Evolutionary conservation across 176 grass and related monocot species (phyloP), one percentile per base, ranked within the genome.

Genomic region (Cocos nucifera): DNA sequence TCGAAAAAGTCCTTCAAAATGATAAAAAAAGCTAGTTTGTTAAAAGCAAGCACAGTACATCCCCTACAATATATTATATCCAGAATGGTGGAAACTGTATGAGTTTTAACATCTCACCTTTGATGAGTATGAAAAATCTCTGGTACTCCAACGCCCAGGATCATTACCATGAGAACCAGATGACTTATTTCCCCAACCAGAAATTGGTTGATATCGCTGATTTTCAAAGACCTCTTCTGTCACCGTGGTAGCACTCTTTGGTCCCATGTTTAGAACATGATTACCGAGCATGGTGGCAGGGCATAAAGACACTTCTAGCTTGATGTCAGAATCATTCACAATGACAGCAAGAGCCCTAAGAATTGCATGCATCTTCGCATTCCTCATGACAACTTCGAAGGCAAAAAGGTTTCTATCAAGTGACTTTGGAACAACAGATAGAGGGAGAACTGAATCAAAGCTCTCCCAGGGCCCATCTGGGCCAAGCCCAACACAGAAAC

Each of bases 181-280:
- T 22, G 68, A 67, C 51, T 79, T 86, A 62, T 65, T 77, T 72
- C 86, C 73, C 91, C 91, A 96, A 19, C 84, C 92, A 50, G 84
- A 82, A 83, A 78, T 78, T 76, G 84, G 87, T 52, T 78, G 81
- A 64, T 91, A 97, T 49, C 81, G 76, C 51, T 97, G 87, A 69
- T 97, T 97, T 75, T 97, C 87, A 85, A 91, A 97, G 8, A 97
- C 69, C 82, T 97, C 92, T 77, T 88, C 87, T 73, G 79, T 62
- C 32, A 71, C 44, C 6, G 39, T 77, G 22, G 68, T 67, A 44
- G 81, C 69, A 57, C 78, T 87, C 51, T 49, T 61, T 60, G 65
- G 64, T 56, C 55, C 76, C 62, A 23, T 9, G 69, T 69, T 85
- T 14, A 58, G 58, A 22, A 65, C 8, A 55, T 75, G 65, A 62